Evolutionary conservation across 495 filamentous ascomycete genomes (phyloP), one percentile per base, ranked within the genome.

Genomic region (Neurospora sp.): DNA sequence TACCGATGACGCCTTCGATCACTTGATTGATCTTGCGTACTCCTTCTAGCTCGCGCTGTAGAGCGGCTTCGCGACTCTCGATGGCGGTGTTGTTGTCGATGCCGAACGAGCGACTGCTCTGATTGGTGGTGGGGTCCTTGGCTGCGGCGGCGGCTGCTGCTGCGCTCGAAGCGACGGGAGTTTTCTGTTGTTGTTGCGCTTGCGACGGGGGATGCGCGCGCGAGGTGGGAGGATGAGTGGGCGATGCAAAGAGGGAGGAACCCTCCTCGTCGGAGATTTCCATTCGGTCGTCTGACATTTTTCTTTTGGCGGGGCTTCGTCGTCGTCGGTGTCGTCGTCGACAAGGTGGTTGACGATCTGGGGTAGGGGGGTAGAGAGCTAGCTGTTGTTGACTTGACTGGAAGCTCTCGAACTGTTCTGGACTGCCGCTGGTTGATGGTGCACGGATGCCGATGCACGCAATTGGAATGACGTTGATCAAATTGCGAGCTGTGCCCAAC

Each of bases 1-100:
- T 94, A 14, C 87, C 85, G n/a, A 97, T 83, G 5, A 97, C 90
- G 4, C 89, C 90, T 81, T 97, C 93, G 74, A 99, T 92, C 12
- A 94, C 89, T 70, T 91, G 85, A 77, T 98, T 98, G 78, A 99
- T 91, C 69, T 90, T 91, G 54, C 90, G 88, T 20, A 99, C 90
- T 59, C 89, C 89, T 39, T 92, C 89, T n/a, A 98, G 83, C 80
- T 99, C 96, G 42, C 86, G 89, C 5, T 86, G 89, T 48, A 98
- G 85, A 8, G 87, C 88, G 14, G 89, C 89, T 76, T 97, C 92
- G 23, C 91, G 91, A 27, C 87, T 86, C 73, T 93, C 90, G 76
- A 66, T 66, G 6, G 54, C 35, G 54, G 54, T 66, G 54, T 35
- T 66, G 54, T 35, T 35, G 54, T 92, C 87, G 9, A 85, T 88